Base-by-base conservation (phyloP, 1,284 basidiomycete genomes). In the Ceratobasidium sp. region DNA sequence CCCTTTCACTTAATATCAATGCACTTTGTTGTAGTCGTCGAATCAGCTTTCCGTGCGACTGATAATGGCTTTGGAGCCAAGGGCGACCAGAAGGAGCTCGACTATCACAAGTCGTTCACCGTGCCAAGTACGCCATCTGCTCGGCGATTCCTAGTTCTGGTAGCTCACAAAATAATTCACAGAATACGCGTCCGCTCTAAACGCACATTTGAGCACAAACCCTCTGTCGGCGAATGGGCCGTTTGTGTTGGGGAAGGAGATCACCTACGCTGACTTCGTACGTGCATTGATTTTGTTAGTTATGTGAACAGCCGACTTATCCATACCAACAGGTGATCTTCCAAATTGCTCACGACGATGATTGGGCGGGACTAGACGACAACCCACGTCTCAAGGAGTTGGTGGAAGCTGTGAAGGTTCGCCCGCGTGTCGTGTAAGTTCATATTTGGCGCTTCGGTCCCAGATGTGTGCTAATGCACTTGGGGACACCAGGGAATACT, bases 341-440 rank as follows among this genome's bases (percentile, higher is more conserved):
- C 62, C 73, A 75, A 33, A 75, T 75, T 30, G 73, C 73, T 35
- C 73, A 75, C 27, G 73, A 75, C 27, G 73, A 75, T 38, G 73
- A 55, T 20, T 75, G 73, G 73, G 30, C 46, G 5, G 73, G 73
- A 10, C 60, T 75, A 2, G 73, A 75, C 23, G 41, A 16, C 44
- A 75, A 75, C 23, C 73, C 73, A 18, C 73, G 73, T 12, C 73
- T 75, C 18, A 75, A 75, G n/a, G 73, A 75, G 38, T 27, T 75
- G 60, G 73, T 75, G n/a, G 59, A 75, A 41, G 73, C 60, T 23
- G 50, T 75, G 14, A 75, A 75, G 27, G 73, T 60, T 38, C 73
- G 73, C 27, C 73, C 73, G 46, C 73, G 73, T 18, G n/a, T 75
- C n/a, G 73, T 35, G 73, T 75, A 55, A 55, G 73, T 62, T n/a